Percentiles rank a stretch among this genome's conserved stretches.
These are phyloP conservation scores for Erodium trifolium DNA, from an alignment of 441 rosid genomes.

Conservation along the genomic window DNA sequence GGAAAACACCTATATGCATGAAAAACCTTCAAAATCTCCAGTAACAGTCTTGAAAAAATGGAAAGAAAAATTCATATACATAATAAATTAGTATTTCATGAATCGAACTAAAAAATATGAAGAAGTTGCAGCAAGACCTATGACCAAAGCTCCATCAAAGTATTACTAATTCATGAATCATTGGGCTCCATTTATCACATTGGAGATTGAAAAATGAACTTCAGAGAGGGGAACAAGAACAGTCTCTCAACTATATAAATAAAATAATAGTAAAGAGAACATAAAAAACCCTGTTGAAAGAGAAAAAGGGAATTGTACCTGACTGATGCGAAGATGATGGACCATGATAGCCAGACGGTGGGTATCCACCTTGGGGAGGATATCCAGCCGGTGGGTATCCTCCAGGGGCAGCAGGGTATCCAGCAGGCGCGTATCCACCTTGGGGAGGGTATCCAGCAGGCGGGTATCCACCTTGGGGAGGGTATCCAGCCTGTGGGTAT, in stretches of 20 bases:
- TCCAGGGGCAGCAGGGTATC: too few relatives aligned
- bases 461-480: conserved; percentile 25
- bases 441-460: too few relatives aligned
- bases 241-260: background rate
- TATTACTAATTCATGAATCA: background rate
- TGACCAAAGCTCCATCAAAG: background rate
- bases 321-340: conserved; percentile 14
- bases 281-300: background rate
- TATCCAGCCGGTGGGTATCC: conserved; percentile 30
- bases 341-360: conserved; percentile 25
- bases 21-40: background rate
- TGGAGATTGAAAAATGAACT: too few relatives aligned
- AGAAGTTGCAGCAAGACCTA: background rate
- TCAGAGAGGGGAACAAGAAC: background rate
- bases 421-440: too few relatives aligned
- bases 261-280: background rate
- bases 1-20: background rate
- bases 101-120: background rate
- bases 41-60: too few relatives aligned
- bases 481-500: conserved; percentile 22
- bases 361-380: conserved; percentile 46
- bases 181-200: background rate
- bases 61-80: background rate
- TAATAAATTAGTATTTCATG: background rate
- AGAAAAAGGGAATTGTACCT: conserved; percentile 10